A percentile compares a stretch with the other conserved stretches of the same genome.
Conservation (phyloP, 75 land plant genomes). For the Azolla pinnata region DNA sequence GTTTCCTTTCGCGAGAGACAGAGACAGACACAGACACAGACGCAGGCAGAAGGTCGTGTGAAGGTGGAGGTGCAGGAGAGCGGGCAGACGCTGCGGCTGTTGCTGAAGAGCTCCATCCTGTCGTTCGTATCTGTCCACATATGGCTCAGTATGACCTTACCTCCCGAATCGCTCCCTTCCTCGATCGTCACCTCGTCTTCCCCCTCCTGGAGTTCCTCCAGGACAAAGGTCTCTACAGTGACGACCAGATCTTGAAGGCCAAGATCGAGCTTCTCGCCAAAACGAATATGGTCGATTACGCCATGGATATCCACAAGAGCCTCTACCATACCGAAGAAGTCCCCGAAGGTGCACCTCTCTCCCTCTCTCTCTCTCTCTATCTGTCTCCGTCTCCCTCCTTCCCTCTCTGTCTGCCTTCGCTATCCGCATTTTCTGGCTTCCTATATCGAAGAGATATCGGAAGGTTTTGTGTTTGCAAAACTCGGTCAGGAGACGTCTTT, state of each 20-base stretch:
- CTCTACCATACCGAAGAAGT: slow-evolving; percentile 91
- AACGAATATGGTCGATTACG: slow-evolving; percentile 98
- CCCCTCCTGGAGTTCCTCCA: slow-evolving; percentile 90
- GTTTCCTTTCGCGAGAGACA: too few relatives aligned
- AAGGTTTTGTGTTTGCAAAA: too few relatives aligned
- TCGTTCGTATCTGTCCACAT: too few relatives aligned
- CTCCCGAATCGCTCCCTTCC: slow-evolving; percentile 59
- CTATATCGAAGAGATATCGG: too few relatives aligned
- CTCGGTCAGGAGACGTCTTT: too few relatives aligned
- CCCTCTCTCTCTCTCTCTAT: too few relatives aligned
- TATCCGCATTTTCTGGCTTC: not conserved
- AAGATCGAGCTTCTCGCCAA: slow-evolving; percentile 87
- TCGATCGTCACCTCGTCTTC: slow-evolving; percentile 86
- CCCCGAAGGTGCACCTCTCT: slow-evolving; percentile 74
- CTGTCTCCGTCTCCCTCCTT: too few relatives aligned
- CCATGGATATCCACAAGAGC: slow-evolving; percentile 95
- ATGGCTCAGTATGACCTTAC: slow-evolving; percentile 87
- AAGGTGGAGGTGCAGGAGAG: too few relatives aligned
- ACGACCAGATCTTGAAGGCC: slow-evolving; percentile 90
- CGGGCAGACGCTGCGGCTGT: too few relatives aligned
- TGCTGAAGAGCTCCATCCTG: too few relatives aligned
- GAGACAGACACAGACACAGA: too few relatives aligned
- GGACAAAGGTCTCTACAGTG: slow-evolving; percentile 63
- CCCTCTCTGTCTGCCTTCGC: not conserved
- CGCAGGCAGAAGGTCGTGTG: too few relatives aligned